Base-by-base conservation (phyloP, 208 protist species). In the Spironucleus salmonicida region DNA sequence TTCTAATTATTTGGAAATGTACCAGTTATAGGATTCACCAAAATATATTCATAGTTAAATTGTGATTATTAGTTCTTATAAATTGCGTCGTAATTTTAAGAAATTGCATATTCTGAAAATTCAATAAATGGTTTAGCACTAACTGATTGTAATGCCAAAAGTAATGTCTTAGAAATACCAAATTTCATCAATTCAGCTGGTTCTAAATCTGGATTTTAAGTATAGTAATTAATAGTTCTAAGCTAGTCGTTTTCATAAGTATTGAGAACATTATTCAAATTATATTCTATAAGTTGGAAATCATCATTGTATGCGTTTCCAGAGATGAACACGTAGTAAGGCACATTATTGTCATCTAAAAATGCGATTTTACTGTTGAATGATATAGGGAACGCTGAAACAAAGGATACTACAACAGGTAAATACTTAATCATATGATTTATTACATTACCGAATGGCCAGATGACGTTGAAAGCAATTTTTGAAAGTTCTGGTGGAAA, bases 401-500 rank as follows among this genome's bases (percentile, higher is more conserved):
- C 4, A 38, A 71, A 71, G 4, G 38, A 45, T 32, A 71, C 45
- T n/a, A 71, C 27, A 38, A 71, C 64, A 27, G 64, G 64, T 23
- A 71, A 35, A 4, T 23, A 23, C 34, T 49, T 71, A 15, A 71
- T 71, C 64, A 71, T 71, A n/a, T 71, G 64, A 49, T 71, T 71
- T 29, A 71, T 42, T n/a, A 27, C 9, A 38, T 71, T 71, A 45
- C 64, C 64, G 9, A 11, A 38, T 29, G 64, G 64, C 19, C 7
- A 71, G 4, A 45, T 11, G 34, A 71, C 64, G 45, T 4, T 32
- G 7, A 71, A 42, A 19, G 34, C 64, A 2, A 42, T 71, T 38
- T 71, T 71, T 45, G 64, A 71, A 11, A 71, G 64, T 38, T 71
- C 64, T 38, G 64, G 64, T 27, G 64, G 64, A 35, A 71, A 71